Evolutionary conservation across 495 filamentous ascomycete species (phyloP).

Genomic region (Penicillium turbatum): DNA sequence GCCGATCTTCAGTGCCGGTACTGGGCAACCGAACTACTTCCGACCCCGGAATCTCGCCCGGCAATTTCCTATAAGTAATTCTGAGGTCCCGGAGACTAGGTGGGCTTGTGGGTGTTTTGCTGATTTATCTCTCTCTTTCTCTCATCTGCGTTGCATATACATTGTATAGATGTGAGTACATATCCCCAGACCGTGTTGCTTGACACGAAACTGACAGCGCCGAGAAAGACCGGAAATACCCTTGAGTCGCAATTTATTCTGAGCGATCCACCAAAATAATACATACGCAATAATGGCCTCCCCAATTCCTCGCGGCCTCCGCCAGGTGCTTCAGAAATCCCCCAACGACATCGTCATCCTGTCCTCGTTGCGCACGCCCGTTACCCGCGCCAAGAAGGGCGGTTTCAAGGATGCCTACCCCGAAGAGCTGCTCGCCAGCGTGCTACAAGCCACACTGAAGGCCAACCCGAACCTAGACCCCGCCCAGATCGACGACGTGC

Average conservation of each 20-base stretch:
- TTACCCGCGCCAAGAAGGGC: slow-evolving; percentile 77
- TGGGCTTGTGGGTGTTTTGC: slow-evolving; percentile 4
- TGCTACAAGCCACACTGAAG: slow-evolving; percentile 77
- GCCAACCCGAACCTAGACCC: slow-evolving; percentile 72
- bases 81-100: not conserved
- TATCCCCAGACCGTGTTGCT: not conserved
- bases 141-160: not conserved
- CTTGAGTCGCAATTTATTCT: not conserved
- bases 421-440: slow-evolving; percentile 77
- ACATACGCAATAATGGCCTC: slow-evolving; percentile 41
- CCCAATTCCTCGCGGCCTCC: slow-evolving; percentile 60
- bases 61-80: slow-evolving; percentile 23
- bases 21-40: slow-evolving; percentile 22
- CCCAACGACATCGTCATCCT: slow-evolving; percentile 84
- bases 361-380: slow-evolving; percentile 79
- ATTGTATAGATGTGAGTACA: slow-evolving; percentile 6
- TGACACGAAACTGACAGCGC: not conserved
- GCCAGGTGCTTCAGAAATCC: slow-evolving; percentile 73
- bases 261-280: not conserved
- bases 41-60: slow-evolving; percentile 35
- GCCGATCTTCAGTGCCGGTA: slow-evolving; percentile 43
- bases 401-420: slow-evolving; percentile 84
- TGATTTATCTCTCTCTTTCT: not conserved
- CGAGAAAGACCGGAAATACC: slow-evolving; percentile 4
- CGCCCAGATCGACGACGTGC: slow-evolving; percentile 68